phyloP scores from a whole-genome alignment of 192 early-diverging fungal species.

The Backusella tuberculispora region DNA sequence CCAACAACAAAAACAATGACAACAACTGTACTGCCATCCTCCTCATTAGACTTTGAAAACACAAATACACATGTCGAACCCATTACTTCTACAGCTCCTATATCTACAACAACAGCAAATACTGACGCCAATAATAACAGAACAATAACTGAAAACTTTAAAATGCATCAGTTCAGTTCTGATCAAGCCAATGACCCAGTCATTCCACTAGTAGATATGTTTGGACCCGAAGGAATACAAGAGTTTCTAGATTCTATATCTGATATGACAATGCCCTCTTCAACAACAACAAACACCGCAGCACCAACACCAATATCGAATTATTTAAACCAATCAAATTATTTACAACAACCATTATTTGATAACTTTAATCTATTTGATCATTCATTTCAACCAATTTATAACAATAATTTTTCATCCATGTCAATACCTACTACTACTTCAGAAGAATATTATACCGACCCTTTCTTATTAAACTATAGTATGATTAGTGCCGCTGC shows the following conservation, averaged over 20 bases:
- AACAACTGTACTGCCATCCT: neutral
- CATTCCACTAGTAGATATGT: slow-evolving; percentile 29
- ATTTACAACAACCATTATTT: neutral
- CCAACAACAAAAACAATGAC: neutral
- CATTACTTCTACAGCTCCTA: neutral
- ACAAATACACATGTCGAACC: neutral
- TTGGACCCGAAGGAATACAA: slow-evolving; percentile 29
- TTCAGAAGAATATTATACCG: neutral
- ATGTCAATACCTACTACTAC: neutral
- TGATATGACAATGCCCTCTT: neutral
- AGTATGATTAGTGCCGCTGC: neutral
- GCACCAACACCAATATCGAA: slow-evolving; percentile 21
- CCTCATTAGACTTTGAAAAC: neutral
- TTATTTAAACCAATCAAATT: slow-evolving; percentile 7
- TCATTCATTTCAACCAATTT: neutral
- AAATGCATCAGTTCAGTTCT: slow-evolving; percentile 42
- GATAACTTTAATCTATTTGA: neutral
- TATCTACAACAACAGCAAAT: neutral
- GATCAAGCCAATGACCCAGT: slow-evolving; percentile 42
- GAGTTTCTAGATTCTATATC: slow-evolving; percentile 24
- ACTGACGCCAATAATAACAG: neutral
- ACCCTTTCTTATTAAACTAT: neutral
- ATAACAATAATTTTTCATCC: too few relatives aligned
- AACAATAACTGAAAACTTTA: slow-evolving; percentile 20
- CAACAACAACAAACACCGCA: slow-evolving; percentile 19